phyloP scores from a whole-genome alignment of 1,284 basidiomycete species.

The Puccinia triticina region DNA sequence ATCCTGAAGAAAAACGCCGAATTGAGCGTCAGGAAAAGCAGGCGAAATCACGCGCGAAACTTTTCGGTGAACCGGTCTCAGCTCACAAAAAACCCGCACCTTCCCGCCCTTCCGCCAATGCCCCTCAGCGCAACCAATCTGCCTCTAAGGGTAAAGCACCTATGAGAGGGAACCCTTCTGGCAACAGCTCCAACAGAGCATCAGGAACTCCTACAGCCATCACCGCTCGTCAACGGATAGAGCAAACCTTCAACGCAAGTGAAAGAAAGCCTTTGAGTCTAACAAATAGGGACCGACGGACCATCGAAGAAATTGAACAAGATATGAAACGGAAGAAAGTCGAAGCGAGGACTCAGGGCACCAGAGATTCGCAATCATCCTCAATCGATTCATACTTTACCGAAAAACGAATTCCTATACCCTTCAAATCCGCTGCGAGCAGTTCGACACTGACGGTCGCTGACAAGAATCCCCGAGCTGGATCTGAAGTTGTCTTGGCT shows the following conservation, averaged over 20 bases:
- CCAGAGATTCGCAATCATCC: not conserved
- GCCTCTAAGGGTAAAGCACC: not conserved
- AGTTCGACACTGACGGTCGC: not conserved
- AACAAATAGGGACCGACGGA: slow-evolving; percentile 33
- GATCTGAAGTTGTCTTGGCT: not conserved
- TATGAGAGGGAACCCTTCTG: not conserved
- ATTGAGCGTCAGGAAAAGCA: slow-evolving; percentile 44
- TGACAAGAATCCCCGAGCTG: not conserved
- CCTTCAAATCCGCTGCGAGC: slow-evolving; percentile 4
- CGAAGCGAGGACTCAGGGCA: not conserved
- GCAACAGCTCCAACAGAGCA: not conserved
- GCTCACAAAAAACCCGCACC: slow-evolving; percentile 18
- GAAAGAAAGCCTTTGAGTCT: slow-evolving; percentile 41
- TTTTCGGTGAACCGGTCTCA: slow-evolving; percentile 43
- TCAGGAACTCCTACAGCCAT: not conserved
- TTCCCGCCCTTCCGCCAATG: not conserved
- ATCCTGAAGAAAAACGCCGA: slow-evolving; percentile 46
- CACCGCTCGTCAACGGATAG: slow-evolving; percentile 25
- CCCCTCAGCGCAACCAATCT: not conserved
- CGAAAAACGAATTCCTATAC: not conserved
- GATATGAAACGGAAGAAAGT: slow-evolving; percentile 36
- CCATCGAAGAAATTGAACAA: slow-evolving; percentile 50
- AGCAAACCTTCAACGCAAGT: slow-evolving; percentile 16
- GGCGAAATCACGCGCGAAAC: slow-evolving; percentile 30
- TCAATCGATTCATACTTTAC: not conserved